These are phyloP conservation scores for Stephanodiscus minutulus DNA, from an alignment of 108 stramenopile genomes.

Conservation along the genomic window DNA sequence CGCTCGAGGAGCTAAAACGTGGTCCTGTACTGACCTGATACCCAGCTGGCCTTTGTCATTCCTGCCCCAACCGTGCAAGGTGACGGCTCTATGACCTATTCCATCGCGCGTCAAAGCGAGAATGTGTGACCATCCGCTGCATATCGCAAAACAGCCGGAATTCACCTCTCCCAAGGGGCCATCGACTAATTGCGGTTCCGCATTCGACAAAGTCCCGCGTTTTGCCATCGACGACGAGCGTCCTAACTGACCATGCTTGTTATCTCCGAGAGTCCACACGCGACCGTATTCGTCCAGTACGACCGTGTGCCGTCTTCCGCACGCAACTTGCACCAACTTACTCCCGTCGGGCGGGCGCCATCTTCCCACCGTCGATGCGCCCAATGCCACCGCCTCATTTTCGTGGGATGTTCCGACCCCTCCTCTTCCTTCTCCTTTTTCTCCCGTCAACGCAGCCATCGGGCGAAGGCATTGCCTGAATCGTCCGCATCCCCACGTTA, in stretches of 20 bases:
- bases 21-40: conserved; percentile 35
- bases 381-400: neutral
- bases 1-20: conserved; percentile 37
- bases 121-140: conserved; percentile 70
- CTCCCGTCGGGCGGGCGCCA: conserved; percentile 76
- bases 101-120: conserved; percentile 45
- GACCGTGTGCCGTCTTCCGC: conserved; percentile 75
- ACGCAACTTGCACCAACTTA: conserved; percentile 59
- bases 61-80: conserved; percentile 76
- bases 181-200: conserved; percentile 45
- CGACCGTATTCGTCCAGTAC: conserved; percentile 70
- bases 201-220: neutral
- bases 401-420: neutral
- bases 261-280: conserved; percentile 82
- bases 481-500: conserved; percentile 78
- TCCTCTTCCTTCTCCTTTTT: conserved; percentile 10
- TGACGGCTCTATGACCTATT: conserved; percentile 10
- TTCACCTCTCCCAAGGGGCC: conserved; percentile 36
- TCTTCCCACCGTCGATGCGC: conserved; percentile 24
- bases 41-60: conserved; percentile 57
- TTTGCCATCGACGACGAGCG: conserved; percentile 27
- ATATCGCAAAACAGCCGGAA: conserved; percentile 50
- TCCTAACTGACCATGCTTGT: conserved; percentile 84
- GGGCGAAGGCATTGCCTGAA: conserved; percentile 60
- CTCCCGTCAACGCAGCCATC: no score